Conservation (phyloP, 139 green algal species). For the Prasinococcaceae sp. region DNA sequence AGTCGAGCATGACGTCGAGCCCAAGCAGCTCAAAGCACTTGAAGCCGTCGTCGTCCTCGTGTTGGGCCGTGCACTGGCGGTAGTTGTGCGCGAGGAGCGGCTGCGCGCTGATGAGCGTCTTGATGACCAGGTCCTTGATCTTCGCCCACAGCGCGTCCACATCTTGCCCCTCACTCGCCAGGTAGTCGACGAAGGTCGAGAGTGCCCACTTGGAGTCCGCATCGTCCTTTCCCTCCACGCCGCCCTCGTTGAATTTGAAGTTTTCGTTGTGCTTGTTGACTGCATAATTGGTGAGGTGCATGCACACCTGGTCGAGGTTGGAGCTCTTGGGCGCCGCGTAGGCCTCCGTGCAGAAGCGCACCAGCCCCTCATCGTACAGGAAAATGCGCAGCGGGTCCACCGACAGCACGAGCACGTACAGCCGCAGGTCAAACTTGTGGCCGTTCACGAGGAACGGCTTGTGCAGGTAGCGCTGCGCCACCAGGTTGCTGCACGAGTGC, state of each 20-base stretch:
- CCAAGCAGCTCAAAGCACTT: conserved; percentile 58
- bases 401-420: conserved; percentile 44
- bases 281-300: conserved; percentile 65
- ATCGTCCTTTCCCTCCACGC: conserved; percentile 5
- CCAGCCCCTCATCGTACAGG: conserved; percentile 50
- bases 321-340: conserved; percentile 36
- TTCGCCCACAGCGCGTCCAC: conserved; percentile 2
- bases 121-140: conserved; percentile 37
- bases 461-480: conserved; percentile 37
- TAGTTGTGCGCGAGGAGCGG: conserved; percentile 61
- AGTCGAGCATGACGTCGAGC: conserved; percentile 52
- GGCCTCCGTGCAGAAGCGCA: conserved; percentile 40
- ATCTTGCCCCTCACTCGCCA: background rate
- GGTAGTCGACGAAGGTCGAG: background rate
- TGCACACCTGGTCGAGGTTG: conserved; percentile 38
- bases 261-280: conserved; percentile 36
- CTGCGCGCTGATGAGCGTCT: conserved; percentile 46
- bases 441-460: conserved; percentile 42
- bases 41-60: conserved; percentile 40
- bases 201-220: background rate
- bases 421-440: conserved; percentile 51
- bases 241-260: conserved; percentile 24
- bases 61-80: conserved; percentile 15
- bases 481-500: conserved; percentile 11
- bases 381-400: conserved; percentile 50